Conservation (phyloP, 2,329 filamentous ascomycete genomes). For the Fusarium liriodendri region DNA sequence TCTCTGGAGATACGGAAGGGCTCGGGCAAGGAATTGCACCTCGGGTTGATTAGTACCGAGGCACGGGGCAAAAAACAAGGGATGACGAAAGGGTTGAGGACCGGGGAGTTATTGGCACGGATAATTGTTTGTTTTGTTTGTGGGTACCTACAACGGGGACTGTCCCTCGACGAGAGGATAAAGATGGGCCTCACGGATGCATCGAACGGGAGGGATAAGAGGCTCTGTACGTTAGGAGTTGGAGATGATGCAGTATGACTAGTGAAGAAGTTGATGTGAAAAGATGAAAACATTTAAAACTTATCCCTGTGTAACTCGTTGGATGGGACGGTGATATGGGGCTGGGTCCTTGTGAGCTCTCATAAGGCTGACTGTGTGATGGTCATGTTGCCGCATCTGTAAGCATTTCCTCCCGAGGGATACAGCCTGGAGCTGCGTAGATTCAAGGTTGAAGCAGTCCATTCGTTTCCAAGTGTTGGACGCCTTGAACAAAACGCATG, state of each 20-base stretch:
- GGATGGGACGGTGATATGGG: background rate
- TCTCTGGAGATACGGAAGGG: background rate
- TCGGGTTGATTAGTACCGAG: conserved; percentile 14
- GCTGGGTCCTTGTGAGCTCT: background rate
- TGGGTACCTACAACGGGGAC: conserved; percentile 6
- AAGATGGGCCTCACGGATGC: background rate
- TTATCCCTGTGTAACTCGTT: background rate
- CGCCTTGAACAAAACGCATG: background rate
- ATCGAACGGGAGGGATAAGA: background rate
- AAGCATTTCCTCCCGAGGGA: background rate
- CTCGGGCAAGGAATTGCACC: background rate
- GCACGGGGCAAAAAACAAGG: conserved; percentile 7
- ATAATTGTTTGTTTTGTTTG: conserved; percentile 11
- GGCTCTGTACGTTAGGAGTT: conserved; percentile 8
- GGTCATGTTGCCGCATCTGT: background rate
- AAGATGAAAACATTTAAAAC: background rate
- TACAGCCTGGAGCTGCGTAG: background rate
- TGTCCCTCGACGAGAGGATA: conserved; percentile 13
- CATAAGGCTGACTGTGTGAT: background rate
- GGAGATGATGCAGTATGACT: background rate
- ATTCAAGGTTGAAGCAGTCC: background rate
- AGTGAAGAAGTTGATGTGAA: background rate
- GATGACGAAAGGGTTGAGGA: conserved; percentile 4
- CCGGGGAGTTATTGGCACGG: conserved; percentile 21
- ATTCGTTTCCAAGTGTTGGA: background rate